Evolutionary conservation across 2,329 filamentous ascomycete genomes (phyloP).

Genomic region (Plectosphaerella plurivora): DNA sequence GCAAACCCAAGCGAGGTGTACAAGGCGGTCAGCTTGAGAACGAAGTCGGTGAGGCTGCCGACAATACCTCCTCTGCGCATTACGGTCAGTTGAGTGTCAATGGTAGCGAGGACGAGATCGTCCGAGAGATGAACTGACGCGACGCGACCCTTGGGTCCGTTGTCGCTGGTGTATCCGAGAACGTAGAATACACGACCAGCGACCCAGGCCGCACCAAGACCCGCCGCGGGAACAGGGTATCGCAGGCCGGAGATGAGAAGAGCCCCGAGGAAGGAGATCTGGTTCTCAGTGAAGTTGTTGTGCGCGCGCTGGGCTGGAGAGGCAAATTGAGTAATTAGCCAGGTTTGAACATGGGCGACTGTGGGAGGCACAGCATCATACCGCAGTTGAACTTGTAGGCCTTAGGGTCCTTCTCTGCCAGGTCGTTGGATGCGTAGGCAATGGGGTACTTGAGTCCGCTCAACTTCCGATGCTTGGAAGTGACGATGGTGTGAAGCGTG

Average conservation of each 20-base stretch:
- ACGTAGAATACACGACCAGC: constrained; percentile 50
- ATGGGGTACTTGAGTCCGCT: constrained; percentile 53
- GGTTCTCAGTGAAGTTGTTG: constrained; percentile 60
- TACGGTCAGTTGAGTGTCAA: constrained; percentile 1
- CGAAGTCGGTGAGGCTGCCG: constrained; percentile 27
- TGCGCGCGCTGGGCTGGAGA: constrained; percentile 53
- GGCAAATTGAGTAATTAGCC: neutral
- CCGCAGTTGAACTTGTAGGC: constrained; percentile 61
- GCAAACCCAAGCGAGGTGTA: constrained; percentile 35
- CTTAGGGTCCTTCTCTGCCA: constrained; percentile 48
- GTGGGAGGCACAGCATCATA: constrained; percentile 19
- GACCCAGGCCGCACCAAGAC: constrained; percentile 48
- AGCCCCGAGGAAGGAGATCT: constrained; percentile 44
- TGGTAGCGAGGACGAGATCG: neutral
- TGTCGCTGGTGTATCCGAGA: constrained; percentile 43
- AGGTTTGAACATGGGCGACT: neutral
- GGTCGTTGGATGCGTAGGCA: constrained; percentile 50
- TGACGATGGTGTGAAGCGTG: constrained; percentile 44
- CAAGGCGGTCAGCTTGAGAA: constrained; percentile 38
- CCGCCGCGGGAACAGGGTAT: constrained; percentile 46
- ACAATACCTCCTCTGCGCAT: constrained; percentile 27
- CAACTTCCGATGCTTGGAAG: constrained; percentile 42
- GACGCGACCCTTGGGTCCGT: constrained; percentile 39
- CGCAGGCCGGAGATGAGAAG: constrained; percentile 52
- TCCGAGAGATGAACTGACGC: constrained; percentile 21